phyloP scores from a whole-genome alignment of 768 basidiomycete genomes.

The Macrolepiota fuliginosa region DNA sequence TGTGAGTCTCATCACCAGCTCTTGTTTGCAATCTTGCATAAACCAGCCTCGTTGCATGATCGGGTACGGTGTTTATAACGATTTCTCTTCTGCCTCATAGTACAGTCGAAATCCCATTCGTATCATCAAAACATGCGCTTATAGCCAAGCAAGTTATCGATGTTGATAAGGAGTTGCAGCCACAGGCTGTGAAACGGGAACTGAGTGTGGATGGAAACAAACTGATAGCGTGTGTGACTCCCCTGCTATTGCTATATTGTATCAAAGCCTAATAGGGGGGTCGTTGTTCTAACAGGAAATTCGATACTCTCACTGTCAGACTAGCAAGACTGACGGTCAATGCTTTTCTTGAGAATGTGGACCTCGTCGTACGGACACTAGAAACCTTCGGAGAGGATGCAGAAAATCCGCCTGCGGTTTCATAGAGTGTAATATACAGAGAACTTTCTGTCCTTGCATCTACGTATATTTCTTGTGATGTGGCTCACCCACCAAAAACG shows the following conservation, averaged over 20 bases:
- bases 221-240: constrained; percentile 69
- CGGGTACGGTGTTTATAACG: background rate
- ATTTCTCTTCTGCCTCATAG: constrained; percentile 23
- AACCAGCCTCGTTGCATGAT: background rate
- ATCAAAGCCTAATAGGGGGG: constrained; percentile 3
- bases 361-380: constrained; percentile 80
- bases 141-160: constrained; percentile 84
- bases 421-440: background rate
- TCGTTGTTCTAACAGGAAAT: constrained; percentile 43
- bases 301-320: constrained; percentile 77
- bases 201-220: constrained; percentile 64
- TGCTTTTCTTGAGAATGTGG: constrained; percentile 86
- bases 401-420: constrained; percentile 20
- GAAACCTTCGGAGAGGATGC: constrained; percentile 77
- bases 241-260: background rate
- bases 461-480: background rate
- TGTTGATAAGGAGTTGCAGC: constrained; percentile 84
- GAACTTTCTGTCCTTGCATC: background rate
- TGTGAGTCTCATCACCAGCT: constrained; percentile 15
- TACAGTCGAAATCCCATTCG: constrained; percentile 77
- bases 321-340: constrained; percentile 84
- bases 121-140: constrained; percentile 65
- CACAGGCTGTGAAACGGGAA: constrained; percentile 73
- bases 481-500: background rate
- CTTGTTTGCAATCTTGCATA: background rate